Percentiles rank a stretch among this genome's conserved stretches.
phyloP scores from a whole-genome alignment of 2,329 filamentous ascomycete species.

The Cladosporium phlei region DNA sequence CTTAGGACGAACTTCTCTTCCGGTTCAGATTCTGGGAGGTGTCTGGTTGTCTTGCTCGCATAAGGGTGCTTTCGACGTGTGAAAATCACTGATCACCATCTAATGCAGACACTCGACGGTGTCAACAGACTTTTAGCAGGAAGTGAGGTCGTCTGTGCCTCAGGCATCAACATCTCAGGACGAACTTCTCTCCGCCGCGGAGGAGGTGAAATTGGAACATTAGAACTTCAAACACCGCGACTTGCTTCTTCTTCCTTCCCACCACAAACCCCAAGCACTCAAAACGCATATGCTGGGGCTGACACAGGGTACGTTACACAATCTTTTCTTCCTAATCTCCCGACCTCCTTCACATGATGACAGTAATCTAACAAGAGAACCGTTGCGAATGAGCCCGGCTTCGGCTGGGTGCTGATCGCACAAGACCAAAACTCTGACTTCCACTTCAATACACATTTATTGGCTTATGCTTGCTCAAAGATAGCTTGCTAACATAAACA shows the following conservation, averaged over 20 bases:
- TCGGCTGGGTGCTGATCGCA: constrained; percentile 48
- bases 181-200: constrained; percentile 1
- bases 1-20: no score
- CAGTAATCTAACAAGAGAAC: constrained; percentile 47
- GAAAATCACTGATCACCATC: no score
- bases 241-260: background rate
- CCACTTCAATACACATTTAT: constrained; percentile 33
- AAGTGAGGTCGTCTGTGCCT: no score
- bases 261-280: constrained; percentile 6
- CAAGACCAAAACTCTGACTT: constrained; percentile 45
- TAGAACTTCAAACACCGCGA: no score
- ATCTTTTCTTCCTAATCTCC: background rate
- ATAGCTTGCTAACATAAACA: background rate
- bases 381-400: constrained; percentile 62
- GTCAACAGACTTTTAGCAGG: no score
- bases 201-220: no score
- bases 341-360: constrained; percentile 7
- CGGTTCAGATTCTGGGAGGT: no score
- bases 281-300: constrained; percentile 5
- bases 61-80: no score
- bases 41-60: no score
- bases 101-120: no score
- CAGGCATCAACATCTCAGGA: no score
- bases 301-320: constrained; percentile 1
- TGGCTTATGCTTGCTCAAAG: background rate